Evolutionary conservation across 257 asterid genomes (phyloP).

Genomic region (Capsicum rhomboideum): DNA sequence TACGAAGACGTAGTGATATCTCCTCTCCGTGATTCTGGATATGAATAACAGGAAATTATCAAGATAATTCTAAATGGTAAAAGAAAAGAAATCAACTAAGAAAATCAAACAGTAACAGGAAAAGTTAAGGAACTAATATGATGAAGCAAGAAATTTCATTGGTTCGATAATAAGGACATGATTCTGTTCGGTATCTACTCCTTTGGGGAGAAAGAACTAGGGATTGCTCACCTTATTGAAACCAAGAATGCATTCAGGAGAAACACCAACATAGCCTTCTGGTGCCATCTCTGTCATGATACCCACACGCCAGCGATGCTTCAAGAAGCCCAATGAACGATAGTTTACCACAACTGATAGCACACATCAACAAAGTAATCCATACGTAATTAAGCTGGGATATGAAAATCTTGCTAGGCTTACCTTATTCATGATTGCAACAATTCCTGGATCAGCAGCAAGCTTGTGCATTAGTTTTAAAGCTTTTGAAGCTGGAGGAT

Average conservation of each 20-base stretch:
- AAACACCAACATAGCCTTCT: conserved; percentile 84
- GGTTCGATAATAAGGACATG: not conserved
- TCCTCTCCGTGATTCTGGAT: conserved; percentile 90
- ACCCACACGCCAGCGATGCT: conserved; percentile 97
- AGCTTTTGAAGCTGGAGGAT: conserved; percentile 81
- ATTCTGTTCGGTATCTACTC: not conserved
- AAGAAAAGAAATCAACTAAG: not conserved
- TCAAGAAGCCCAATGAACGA: conserved; percentile 23
- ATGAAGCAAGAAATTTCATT: not conserved
- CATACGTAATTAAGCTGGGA: conserved; percentile 1
- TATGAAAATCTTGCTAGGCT: not conserved
- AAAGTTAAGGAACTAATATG: not conserved
- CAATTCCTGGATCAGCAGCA: conserved; percentile 96
- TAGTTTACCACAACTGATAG: conserved; percentile 11
- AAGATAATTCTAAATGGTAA: conserved; percentile 12
- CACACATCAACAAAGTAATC: not conserved
- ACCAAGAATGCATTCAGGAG: conserved; percentile 90
- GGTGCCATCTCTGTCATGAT: conserved; percentile 97
- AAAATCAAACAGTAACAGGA: not conserved
- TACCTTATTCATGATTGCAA: conserved; percentile 95
- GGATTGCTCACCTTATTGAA: conserved; percentile 60
- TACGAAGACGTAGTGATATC: conserved; percentile 88
- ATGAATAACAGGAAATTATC: conserved; percentile 4
- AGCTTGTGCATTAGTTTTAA: conserved; percentile 79
- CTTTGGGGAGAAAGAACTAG: not conserved